Evolutionary conservation across 495 filamentous ascomycete genomes (phyloP).

Genomic region (Neurospora sp.): DNA sequence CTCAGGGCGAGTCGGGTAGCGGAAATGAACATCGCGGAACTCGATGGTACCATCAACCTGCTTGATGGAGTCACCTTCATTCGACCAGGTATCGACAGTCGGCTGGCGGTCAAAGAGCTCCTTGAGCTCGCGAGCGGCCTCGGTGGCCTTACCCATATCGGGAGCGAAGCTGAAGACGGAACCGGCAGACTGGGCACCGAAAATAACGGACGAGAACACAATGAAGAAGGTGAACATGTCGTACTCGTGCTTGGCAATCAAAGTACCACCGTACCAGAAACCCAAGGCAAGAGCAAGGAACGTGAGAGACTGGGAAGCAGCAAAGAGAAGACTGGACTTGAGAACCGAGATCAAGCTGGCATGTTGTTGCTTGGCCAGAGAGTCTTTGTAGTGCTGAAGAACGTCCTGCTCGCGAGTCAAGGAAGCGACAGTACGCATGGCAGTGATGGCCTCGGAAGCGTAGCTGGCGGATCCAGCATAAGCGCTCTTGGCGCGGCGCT

Average conservation of each 20-base stretch:
- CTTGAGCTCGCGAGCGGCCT: slow-evolving; percentile 27
- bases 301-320: slow-evolving; percentile 65
- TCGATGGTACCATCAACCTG: slow-evolving; percentile 45
- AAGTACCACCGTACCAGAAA: slow-evolving; percentile 68
- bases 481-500: slow-evolving; percentile 58
- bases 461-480: slow-evolving; percentile 69
- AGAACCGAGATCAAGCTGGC: slow-evolving; percentile 23
- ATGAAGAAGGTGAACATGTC: slow-evolving; percentile 75
- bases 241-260: slow-evolving; percentile 63
- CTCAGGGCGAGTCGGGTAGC: slow-evolving; percentile 51
- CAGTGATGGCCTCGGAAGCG: slow-evolving; percentile 79
- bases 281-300: slow-evolving; percentile 81
- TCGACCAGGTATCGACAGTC: slow-evolving; percentile 52
- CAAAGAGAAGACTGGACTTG: slow-evolving; percentile 49
- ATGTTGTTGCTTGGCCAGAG: slow-evolving; percentile 19
- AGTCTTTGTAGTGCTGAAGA: slow-evolving; percentile 47
- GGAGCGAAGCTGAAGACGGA: slow-evolving; percentile 29
- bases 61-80: slow-evolving; percentile 51
- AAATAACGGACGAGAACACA: slow-evolving; percentile 50
- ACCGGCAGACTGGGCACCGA: slow-evolving; percentile 30
- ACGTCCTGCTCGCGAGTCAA: slow-evolving; percentile 57
- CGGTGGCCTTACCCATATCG: slow-evolving; percentile 30
- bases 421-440: slow-evolving; percentile 83
- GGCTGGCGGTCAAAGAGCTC: slow-evolving; percentile 30
- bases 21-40: slow-evolving; percentile 51